Conservation (phyloP, 2,329 filamentous ascomycete genomes). For the Fusarium irregulare region DNA sequence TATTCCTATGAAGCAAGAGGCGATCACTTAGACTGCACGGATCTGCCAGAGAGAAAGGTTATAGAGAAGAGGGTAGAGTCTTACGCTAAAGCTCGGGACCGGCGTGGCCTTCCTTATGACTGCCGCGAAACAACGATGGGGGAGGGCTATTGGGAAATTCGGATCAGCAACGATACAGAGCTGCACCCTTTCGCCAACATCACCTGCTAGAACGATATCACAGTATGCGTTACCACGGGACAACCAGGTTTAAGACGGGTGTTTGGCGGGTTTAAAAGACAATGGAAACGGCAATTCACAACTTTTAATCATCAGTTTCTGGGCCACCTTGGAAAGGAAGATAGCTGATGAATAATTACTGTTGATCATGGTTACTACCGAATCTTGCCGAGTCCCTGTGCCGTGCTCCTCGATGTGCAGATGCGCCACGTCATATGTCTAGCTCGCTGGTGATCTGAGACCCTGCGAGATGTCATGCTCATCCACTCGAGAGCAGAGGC, state of each 20-base stretch:
- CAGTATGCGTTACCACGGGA: neutral
- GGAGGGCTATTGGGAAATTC: neutral
- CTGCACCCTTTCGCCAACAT: accelerated
- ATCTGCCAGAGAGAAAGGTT: neutral
- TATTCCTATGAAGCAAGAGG: neutral
- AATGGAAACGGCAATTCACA: neutral
- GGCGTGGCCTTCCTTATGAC: too few relatives aligned
- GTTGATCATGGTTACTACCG: neutral
- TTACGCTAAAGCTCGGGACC: neutral
- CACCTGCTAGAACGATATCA: neutral
- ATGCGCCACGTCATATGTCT: neutral
- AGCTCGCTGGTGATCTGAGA: neutral
- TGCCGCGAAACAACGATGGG: neutral
- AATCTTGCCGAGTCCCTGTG: neutral
- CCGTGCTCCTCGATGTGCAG: neutral
- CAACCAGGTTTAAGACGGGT: neutral
- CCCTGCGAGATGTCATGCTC: neutral
- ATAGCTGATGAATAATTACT: neutral
- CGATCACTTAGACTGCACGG: neutral
- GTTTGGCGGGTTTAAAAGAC: neutral
- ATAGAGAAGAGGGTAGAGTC: neutral
- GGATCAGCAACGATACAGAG: accelerated
- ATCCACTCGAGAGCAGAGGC: neutral
- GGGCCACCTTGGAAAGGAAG: neutral
- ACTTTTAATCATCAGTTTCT: neutral